Evolutionary conservation across 306 rosid genomes (phyloP).

Genomic region (Betula pendula): DNA sequence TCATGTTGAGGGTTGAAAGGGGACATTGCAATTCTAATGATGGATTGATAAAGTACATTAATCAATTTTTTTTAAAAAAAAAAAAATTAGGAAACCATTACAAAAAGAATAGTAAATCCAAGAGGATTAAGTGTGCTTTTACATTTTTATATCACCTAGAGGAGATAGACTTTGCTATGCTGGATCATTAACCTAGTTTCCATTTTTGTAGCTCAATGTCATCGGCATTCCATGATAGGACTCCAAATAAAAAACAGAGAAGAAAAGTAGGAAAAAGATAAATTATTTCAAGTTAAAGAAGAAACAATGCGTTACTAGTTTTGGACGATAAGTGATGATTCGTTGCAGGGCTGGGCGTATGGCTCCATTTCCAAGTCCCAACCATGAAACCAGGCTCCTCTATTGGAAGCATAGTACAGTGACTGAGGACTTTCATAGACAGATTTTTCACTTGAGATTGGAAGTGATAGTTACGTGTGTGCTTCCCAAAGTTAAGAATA

Average conservation of each 20-base stretch:
- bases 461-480: neutral
- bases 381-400: neutral
- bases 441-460: neutral
- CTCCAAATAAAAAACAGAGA: neutral
- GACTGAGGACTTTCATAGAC: neutral
- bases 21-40: no score
- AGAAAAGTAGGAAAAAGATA: neutral
- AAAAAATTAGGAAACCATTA: no score
- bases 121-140: no score
- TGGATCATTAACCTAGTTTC: constrained; percentile 19
- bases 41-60: no score
- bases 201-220: constrained; percentile 6
- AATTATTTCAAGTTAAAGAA: neutral
- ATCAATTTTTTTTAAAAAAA: no score
- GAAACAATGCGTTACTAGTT: neutral
- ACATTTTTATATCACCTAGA: neutral
- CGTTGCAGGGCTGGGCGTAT: no score
- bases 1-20: no score
- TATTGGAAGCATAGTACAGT: neutral
- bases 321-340: neutral
- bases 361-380: neutral
- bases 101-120: no score
- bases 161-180: neutral
- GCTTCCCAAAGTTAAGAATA: neutral
- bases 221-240: neutral